Evolutionary conservation across 1,139 yeast species (phyloP), one percentile per base, ranked within the genome.

Genomic region (Taphrina betulina): DNA sequence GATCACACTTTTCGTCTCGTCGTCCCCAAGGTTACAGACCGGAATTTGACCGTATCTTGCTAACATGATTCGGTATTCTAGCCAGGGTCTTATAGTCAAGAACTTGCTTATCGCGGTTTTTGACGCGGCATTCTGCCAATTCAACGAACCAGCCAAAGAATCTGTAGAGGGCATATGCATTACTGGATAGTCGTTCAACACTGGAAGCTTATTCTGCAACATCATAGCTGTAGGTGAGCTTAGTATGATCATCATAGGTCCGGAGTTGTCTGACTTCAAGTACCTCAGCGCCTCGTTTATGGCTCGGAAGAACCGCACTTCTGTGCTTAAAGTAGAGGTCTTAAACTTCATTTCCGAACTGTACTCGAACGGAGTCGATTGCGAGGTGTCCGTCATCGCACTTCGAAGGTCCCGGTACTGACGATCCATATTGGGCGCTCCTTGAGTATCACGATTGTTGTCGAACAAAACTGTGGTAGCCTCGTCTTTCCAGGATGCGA

Each of bases 1-100:
- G 61, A 92, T 85, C 64, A 89, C 72, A 64, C 80, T 86, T 0
- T 87, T 83, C 68, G 83, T 76, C 63, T 87, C 86, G 59, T 86
- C 94, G 17, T 82, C 75, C 60, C 81, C 83, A 62, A 92, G 71
- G 66, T 92, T 92, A 68, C 97, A 88, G 40, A 92, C 67, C 0
- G 99, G 98, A 46, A 92, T 78, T 57, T 83, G 82, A 40, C 94
- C 81, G 65, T 85, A 87, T 58, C 78, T 77, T 0, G 97, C 77
- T 57, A 88, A 70, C 0, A 80, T 72, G 35, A 82, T 76, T 68
- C 89, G 73, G 64, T 85, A 84, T 33, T 77, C 74, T 24, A 90
- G 68, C 88, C 95, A 85, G 1, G 83, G 75, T 0, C 94, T 85
- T 44, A 89, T 72, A 0, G 86, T 81, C 56, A 92, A 75, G 66